Evolutionary conservation across 78 protist genomes (phyloP).

Genomic region (Andalucia godoyi): DNA sequence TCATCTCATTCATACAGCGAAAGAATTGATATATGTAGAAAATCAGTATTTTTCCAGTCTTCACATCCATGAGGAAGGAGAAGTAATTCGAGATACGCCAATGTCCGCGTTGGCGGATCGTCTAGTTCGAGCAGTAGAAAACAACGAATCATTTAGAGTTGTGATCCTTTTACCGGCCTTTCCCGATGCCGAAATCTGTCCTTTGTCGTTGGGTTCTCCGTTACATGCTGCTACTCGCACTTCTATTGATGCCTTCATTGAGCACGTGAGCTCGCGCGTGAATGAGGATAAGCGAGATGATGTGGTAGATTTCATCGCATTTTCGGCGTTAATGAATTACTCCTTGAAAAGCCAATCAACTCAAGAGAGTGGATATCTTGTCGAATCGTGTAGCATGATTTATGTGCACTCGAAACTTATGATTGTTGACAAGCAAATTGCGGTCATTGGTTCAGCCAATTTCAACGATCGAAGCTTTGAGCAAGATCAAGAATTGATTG

Average conservation of each 20-base stretch:
- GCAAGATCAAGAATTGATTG: too few species aligned
- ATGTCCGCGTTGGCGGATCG: not conserved
- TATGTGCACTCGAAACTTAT: slow-evolving; percentile 27
- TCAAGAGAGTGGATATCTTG: not conserved
- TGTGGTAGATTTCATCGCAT: not conserved
- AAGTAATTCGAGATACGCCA: not conserved
- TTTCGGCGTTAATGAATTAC: not conserved
- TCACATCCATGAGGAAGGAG: not conserved
- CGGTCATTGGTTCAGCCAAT: slow-evolving; percentile 11
- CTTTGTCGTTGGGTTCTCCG: not conserved
- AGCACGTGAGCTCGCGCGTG: not conserved
- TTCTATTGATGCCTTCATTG: not conserved
- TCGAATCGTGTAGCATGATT: not conserved
- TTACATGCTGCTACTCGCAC: not conserved
- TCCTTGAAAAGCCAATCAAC: not conserved
- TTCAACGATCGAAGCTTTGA: slow-evolving; percentile 19
- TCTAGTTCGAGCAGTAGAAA: not conserved
- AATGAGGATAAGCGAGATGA: not conserved
- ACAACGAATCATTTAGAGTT: not conserved
- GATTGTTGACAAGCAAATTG: slow-evolving; percentile 15
- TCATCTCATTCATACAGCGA: not conserved
- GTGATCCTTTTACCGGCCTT: not conserved
- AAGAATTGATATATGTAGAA: not conserved
- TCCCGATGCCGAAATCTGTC: not conserved
- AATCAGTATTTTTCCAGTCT: not conserved